These are phyloP conservation scores for Corymbia calophylla DNA, from an alignment of 441 rosid genomes.

Conservation along the genomic window DNA sequence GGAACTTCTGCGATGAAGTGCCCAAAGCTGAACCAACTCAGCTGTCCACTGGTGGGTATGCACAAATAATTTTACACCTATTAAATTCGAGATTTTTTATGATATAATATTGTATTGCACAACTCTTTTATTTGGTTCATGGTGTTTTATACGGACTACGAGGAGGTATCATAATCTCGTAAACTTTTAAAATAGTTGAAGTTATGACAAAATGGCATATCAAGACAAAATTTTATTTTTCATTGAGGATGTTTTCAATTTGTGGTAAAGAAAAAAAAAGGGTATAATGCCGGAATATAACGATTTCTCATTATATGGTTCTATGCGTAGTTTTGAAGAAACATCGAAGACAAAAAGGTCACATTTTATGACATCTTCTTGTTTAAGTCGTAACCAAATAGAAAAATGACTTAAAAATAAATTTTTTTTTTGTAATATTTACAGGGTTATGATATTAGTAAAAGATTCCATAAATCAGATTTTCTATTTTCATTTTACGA, in stretches of 20 bases:
- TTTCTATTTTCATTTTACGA: neutral
- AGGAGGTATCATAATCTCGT: neutral
- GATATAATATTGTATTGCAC: neutral
- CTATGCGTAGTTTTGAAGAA: fast-evolving
- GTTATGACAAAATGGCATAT: neutral
- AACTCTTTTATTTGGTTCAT: neutral
- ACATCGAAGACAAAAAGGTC: neutral
- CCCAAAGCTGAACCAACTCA: too few species aligned
- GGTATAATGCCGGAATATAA: neutral
- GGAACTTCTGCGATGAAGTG: too few species aligned
- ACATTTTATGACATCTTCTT: neutral
- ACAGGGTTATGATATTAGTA: too few species aligned
- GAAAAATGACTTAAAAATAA: neutral
- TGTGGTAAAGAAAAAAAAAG: neutral
- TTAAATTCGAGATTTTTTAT: neutral
- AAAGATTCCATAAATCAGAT: neutral
- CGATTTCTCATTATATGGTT: neutral
- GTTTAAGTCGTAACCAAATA: neutral
- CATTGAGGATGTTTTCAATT: neutral
- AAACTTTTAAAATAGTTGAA: neutral
- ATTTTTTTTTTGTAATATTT: too few species aligned
- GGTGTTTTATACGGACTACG: neutral
- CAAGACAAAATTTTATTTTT: neutral
- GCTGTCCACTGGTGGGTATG: too few species aligned
- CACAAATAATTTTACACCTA: neutral